Evolutionary conservation across 2,329 filamentous ascomycete species (phyloP).

Genomic region (Stachybotrys elegans): DNA sequence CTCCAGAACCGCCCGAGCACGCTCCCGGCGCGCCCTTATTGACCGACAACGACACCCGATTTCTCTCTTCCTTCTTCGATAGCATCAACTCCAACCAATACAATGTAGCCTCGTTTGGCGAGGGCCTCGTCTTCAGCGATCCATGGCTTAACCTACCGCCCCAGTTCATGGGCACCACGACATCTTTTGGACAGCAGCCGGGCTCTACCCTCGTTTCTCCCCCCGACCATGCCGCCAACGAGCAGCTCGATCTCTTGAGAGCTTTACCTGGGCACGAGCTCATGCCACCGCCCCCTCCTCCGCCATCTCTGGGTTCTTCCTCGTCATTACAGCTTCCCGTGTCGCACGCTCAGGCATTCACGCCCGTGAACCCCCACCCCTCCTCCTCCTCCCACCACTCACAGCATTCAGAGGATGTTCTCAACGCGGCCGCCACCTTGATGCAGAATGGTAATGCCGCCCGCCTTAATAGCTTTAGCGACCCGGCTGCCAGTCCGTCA

Average conservation of each 20-base stretch:
- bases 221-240: too few relatives aligned
- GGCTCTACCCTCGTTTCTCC: too few relatives aligned
- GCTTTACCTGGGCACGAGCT: constrained; percentile 20
- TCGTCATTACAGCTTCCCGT: too few relatives aligned
- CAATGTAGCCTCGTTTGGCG: constrained; percentile 43
- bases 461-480: constrained; percentile 17
- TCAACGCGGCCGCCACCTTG: constrained; percentile 49
- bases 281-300: constrained; percentile 31
- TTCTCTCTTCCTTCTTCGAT: constrained; percentile 54
- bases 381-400: constrained; percentile 14
- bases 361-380: too few relatives aligned
- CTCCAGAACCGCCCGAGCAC: constrained; percentile 53
- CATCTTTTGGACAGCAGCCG: constrained; percentile 56
- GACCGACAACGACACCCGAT: constrained; percentile 54
- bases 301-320: too few relatives aligned
- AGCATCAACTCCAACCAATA: constrained; percentile 47
- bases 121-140: constrained; percentile 44
- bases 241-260: constrained; percentile 10
- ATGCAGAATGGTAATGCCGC: constrained; percentile 36
- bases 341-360: too few relatives aligned
- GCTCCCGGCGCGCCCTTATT: constrained; percentile 62
- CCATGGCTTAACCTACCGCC: constrained; percentile 57
- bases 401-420: constrained; percentile 47
- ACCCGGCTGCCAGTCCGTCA: constrained; percentile 15
- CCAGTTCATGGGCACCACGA: constrained; percentile 60